Base-by-base conservation (phyloP, 345 rosid genomes). In the Boechera retrofracta region DNA sequence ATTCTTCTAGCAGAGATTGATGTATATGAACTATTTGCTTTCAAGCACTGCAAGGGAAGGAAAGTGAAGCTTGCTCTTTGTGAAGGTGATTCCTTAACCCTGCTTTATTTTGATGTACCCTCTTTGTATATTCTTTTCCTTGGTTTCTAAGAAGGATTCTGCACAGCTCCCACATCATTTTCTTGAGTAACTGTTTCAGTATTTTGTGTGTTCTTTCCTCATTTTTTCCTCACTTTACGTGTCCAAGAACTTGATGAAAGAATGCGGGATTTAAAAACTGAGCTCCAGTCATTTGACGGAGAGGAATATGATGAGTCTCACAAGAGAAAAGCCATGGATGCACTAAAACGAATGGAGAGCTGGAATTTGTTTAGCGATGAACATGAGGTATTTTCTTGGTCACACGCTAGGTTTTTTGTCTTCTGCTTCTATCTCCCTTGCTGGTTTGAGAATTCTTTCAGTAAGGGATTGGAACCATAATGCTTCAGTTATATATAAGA, bases 11-110 rank as follows among this genome's bases (percentile, higher is more conserved):
- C 97, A 8, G 99, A 95, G 83, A 93, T 95, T 65, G 98, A 93
- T 86, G 91, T 95, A 65, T 95, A 95, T 83, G 99, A 95, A 90
- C 88, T 95, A 72, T 93, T 95, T 84, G 97, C 98, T 72, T 91
- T 95, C 87, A 95, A 95, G 77, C 99, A 95, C 79, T 95, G 98
- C 83, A 87, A 89, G 77, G 99, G 98, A 83, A 93, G 98, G 85
- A 93, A 83, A 80, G 87, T 78, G 75, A 95, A 95, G 85, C 98
- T 95, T 72, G 90, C 93, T 61, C 98, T 95, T 67, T 95, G 98
- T 87, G 96, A 91, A 87, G 99, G 99, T 95, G 58, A 64, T 47
- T 74, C 5, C 75, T 3, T 69, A 67, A 48, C 36, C 7, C 64
- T 54, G 32, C 39, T 76, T 52, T 70, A 29, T 66, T 57, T 80